These are phyloP conservation scores for Diplodia sapinea DNA, from an alignment of 2,329 filamentous ascomycete genomes.

Conservation along the genomic window DNA sequence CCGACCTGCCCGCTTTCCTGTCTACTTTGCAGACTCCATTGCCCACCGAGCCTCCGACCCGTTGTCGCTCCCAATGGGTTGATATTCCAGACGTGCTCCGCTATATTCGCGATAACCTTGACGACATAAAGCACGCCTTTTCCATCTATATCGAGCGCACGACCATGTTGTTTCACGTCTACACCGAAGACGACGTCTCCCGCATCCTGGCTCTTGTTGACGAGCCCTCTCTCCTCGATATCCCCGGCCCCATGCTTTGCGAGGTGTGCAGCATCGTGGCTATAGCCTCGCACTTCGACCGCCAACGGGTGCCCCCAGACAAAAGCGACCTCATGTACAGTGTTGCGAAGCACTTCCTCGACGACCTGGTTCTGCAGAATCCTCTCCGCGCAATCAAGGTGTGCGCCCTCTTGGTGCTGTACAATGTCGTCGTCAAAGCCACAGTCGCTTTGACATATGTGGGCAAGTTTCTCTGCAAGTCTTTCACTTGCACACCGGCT, in stretches of 20 bases:
- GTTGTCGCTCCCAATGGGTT: neutral
- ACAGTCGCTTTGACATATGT: constrained; percentile 36
- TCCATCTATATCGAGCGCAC: neutral
- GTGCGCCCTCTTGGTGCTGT: constrained; percentile 35
- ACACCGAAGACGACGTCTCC: neutral
- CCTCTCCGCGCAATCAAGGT: constrained; percentile 37
- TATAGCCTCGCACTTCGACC: neutral
- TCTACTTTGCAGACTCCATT: neutral
- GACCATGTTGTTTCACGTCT: neutral
- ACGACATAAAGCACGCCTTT: neutral
- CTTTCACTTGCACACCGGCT: neutral
- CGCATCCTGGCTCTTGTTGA: neutral
- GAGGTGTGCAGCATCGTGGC: constrained; percentile 1
- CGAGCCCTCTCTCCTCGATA: neutral
- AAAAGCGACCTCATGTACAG: constrained; percentile 35
- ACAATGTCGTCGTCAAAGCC: constrained; percentile 36
- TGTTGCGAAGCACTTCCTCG: constrained; percentile 34
- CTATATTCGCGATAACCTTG: neutral
- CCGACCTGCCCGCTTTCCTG: neutral
- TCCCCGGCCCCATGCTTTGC: neutral
- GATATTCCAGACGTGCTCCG: neutral
- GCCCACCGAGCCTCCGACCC: neutral
- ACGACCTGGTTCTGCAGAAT: constrained; percentile 34
- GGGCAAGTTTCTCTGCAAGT: constrained; percentile 25
- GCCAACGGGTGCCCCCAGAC: neutral